phyloP scores from a whole-genome alignment of 768 basidiomycete species.

The Naganishia kalamii region DNA sequence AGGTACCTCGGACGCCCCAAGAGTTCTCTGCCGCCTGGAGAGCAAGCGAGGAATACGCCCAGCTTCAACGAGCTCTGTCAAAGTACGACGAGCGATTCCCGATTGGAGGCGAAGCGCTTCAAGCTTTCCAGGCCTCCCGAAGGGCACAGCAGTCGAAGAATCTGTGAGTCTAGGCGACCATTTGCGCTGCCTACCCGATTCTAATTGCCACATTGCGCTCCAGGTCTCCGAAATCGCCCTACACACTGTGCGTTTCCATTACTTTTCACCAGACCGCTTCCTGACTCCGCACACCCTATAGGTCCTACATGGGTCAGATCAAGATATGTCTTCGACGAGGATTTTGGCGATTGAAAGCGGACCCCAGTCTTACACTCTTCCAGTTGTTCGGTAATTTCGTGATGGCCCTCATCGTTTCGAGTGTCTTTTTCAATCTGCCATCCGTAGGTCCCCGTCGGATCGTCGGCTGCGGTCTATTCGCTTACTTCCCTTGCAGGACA shows the following conservation, averaged over 20 bases:
- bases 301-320: slow-evolving; percentile 51
- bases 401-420: slow-evolving; percentile 37
- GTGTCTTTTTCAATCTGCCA: slow-evolving; percentile 43
- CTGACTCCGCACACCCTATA: slow-evolving; percentile 54
- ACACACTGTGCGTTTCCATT: slow-evolving; percentile 55
- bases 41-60: slow-evolving; percentile 56
- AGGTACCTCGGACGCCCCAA: slow-evolving; percentile 64
- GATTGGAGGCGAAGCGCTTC: slow-evolving; percentile 49
- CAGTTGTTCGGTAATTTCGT: slow-evolving; percentile 43
- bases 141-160: slow-evolving; percentile 67
- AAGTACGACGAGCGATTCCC: slow-evolving; percentile 52
- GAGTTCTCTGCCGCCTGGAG: slow-evolving; percentile 54
- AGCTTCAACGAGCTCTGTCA: slow-evolving; percentile 53
- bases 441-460: neutral
- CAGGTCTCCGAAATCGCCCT: neutral
- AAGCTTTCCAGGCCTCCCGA: slow-evolving; percentile 64
- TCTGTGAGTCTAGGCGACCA: slow-evolving; percentile 66
- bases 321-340: slow-evolving; percentile 51
- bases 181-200: slow-evolving; percentile 59
- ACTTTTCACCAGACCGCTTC: slow-evolving; percentile 61
- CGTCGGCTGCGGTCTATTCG: neutral
- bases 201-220: neutral
- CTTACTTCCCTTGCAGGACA: slow-evolving; percentile 16
- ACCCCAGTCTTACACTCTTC: slow-evolving; percentile 45
- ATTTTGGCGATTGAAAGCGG: slow-evolving; percentile 51